These are phyloP conservation scores for Pseudogymnoascus sp. DNA, from an alignment of 2,329 filamentous ascomycete genomes.

Conservation along the genomic window DNA sequence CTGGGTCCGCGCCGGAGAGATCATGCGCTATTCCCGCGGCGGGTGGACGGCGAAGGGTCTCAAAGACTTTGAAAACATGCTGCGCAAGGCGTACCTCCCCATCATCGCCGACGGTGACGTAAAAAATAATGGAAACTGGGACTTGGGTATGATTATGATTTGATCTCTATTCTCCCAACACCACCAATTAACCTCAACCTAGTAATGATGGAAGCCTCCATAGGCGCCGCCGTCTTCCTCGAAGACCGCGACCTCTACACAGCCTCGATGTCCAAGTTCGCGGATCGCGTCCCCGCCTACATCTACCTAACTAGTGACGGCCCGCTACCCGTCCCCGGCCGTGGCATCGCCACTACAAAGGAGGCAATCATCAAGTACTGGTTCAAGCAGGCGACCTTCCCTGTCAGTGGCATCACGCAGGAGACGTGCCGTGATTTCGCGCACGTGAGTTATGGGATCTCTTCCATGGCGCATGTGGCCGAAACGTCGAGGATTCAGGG, in stretches of 20 bases:
- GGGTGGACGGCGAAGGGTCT: conserved; percentile 20
- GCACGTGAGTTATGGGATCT: conserved; percentile 24
- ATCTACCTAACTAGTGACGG: conserved; percentile 25
- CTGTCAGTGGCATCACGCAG: conserved; percentile 19
- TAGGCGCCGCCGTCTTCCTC: conserved; percentile 23
- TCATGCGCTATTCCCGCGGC: conserved; percentile 24
- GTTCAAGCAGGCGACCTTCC: conserved; percentile 12
- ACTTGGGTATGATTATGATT: conserved; percentile 19
- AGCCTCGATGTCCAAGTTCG: conserved; percentile 21
- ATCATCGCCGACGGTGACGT: conserved; percentile 16
- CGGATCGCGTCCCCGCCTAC: conserved; percentile 22
- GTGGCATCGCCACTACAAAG: conserved; percentile 7
- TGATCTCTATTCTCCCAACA: not conserved
- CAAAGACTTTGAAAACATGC: conserved; percentile 22
- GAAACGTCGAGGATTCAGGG: conserved; percentile 27
- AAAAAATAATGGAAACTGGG: conserved; percentile 23
- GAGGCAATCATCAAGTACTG: conserved; percentile 14
- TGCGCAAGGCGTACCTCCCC: conserved; percentile 24
- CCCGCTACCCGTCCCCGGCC: conserved; percentile 15
- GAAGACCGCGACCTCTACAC: conserved; percentile 21
- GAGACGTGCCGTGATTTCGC: conserved; percentile 27
- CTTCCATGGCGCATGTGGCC: conserved; percentile 25
- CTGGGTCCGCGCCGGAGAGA: conserved; percentile 26
- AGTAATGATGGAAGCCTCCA: conserved; percentile 24
- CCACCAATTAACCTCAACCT: not conserved